phyloP scores from a whole-genome alignment of 441 rosid species.

The Omphalea diandra region DNA sequence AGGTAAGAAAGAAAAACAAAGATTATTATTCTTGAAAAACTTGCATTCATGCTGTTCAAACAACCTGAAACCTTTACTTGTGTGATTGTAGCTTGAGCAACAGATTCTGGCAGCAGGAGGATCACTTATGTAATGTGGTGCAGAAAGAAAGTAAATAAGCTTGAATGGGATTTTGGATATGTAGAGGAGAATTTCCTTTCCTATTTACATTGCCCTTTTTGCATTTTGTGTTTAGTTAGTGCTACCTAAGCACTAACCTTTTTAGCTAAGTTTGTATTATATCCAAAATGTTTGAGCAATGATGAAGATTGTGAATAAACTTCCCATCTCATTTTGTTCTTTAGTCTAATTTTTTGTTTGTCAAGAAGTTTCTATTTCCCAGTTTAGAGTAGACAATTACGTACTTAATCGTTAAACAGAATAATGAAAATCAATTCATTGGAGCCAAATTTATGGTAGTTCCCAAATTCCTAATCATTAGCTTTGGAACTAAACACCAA shows the following conservation, averaged over 20 bases:
- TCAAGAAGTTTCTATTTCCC: too few species aligned
- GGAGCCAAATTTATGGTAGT: background rate
- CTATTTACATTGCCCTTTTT: conserved; percentile 17
- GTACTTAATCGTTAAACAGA: too few species aligned
- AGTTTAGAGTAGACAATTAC: too few species aligned
- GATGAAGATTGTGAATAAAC: conserved; percentile 36
- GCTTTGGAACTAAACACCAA: too few species aligned
- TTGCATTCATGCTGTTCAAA: background rate
- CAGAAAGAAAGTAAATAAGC: too few species aligned
- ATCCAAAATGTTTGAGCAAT: conserved; percentile 26
- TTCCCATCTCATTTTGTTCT: conserved; percentile 9
- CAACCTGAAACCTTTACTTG: background rate
- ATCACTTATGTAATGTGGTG: conserved; percentile 26
- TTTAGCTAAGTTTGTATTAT: conserved; percentile 29
- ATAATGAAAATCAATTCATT: too few species aligned
- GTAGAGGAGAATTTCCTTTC: conserved; percentile 15
- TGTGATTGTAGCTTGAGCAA: conserved; percentile 48
- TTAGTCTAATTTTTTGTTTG: background rate
- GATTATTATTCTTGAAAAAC: background rate
- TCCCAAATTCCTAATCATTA: too few species aligned
- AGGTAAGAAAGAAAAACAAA: conserved; percentile 28
- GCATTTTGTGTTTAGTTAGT: background rate
- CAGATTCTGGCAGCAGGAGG: conserved; percentile 54
- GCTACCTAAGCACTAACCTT: conserved; percentile 18
- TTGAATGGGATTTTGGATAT: conserved; percentile 22